Conservation (phyloP, 1,139 yeast species). For the Candida sp. region DNA sequence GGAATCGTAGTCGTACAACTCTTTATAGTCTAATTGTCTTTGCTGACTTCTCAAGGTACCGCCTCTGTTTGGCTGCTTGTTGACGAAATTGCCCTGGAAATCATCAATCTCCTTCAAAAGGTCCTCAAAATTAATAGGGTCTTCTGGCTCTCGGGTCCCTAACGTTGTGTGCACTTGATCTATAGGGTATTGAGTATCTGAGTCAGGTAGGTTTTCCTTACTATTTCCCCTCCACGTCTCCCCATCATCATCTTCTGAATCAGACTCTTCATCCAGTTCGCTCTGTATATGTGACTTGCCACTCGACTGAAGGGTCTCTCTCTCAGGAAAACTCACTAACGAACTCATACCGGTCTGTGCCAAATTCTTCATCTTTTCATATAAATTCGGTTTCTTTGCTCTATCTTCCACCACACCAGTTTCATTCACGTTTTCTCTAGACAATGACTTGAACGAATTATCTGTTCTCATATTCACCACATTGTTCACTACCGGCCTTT, state of each 20-base stretch:
- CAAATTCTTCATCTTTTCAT: constrained; percentile 16
- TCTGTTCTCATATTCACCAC: constrained; percentile 18
- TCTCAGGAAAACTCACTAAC: constrained; percentile 16
- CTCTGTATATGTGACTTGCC: constrained; percentile 22
- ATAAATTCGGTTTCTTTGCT: constrained; percentile 10
- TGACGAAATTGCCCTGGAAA: constrained; percentile 35
- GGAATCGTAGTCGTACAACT: constrained; percentile 25
- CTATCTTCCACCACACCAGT: no score
- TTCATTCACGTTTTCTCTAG: not conserved
- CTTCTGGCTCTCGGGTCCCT: not conserved
- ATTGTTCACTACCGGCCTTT: constrained; percentile 19
- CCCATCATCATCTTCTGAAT: constrained; percentile 20
- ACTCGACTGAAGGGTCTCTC: not conserved
- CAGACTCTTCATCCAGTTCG: constrained; percentile 34
- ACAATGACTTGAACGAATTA: constrained; percentile 21
- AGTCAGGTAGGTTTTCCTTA: not conserved
- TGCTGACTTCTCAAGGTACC: constrained; percentile 35
- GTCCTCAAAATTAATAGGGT: constrained; percentile 17
- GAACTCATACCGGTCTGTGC: constrained; percentile 24
- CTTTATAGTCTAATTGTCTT: constrained; percentile 39
- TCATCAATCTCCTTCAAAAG: constrained; percentile 36
- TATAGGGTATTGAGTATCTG: constrained; percentile 15
- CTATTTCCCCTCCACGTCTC: constrained; percentile 2
- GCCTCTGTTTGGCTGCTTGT: constrained; percentile 20
- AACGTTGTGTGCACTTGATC: constrained; percentile 7